Conservation (phyloP, 1,139 yeast genomes). For the Groenewaldozyma sp. region DNA sequence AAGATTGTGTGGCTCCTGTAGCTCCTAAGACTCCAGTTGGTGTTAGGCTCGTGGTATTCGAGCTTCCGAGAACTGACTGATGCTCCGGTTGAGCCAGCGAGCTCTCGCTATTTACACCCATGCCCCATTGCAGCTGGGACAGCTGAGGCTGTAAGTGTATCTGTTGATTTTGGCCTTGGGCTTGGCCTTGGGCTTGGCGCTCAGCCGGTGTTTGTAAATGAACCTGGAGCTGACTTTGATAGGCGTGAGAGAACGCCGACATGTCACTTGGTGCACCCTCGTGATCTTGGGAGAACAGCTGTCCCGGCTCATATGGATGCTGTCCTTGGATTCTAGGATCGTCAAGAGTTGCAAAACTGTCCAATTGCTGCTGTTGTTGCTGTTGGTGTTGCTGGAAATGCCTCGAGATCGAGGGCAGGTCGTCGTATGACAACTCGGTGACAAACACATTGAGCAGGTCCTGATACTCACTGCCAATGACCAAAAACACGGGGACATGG, state of each 20-base stretch:
- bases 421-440: not conserved
- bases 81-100: too few species aligned
- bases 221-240: not conserved
- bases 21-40: too few species aligned
- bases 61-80: slow-evolving; percentile 1
- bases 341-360: too few species aligned
- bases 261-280: not conserved
- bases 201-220: too few species aligned
- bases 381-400: not conserved
- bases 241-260: not conserved
- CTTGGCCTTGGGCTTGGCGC: too few species aligned
- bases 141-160: slow-evolving; percentile 8
- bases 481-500: not conserved
- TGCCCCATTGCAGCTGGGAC: slow-evolving; percentile 1
- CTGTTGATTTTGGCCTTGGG: too few species aligned
- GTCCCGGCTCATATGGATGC: slow-evolving; percentile 4
- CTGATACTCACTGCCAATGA: not conserved
- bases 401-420: not conserved
- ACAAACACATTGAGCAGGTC: not conserved
- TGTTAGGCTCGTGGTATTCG: not conserved
- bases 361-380: slow-evolving; percentile 7
- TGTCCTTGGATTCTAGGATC: too few species aligned
- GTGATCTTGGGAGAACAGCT: too few species aligned
- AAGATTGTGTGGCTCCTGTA: not conserved
- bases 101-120: slow-evolving; percentile 1